Evolutionary conservation across 345 rosid species (phyloP), one percentile per base, ranked within the genome.

Genomic region (Kandelia obovata): DNA sequence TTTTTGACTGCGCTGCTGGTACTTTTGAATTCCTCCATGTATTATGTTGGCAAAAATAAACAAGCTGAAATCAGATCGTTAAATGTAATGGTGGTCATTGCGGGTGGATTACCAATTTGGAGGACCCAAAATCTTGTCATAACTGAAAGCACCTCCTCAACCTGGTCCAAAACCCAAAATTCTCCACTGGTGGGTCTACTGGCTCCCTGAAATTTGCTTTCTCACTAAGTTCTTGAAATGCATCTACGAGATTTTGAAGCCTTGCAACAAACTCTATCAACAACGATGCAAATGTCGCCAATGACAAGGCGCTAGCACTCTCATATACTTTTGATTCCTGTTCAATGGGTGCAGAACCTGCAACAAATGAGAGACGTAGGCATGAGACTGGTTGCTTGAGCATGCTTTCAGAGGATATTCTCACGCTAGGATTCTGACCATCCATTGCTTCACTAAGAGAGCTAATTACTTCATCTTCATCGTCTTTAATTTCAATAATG

Each of bases 181-280:
- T 19, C 71, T 0, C 46, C 46, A 62, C 70, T 0, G 72, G 70
- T 25, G 55, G 73, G 67, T 78, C 82, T 49, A 63, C 75, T 1
- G 91, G 88, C 37, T 91, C 97, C 69, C 80, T 89, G 52, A 87
- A 94, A 8, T 83, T 83, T 3, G 96, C 98, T 65, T 75, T 83
- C 71, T 73, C 64, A 61, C 98, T 87, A 68, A 91, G 70, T 65
- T 88, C 97, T 65, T 85, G 70, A 58, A 94, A 94, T 0, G 89
- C 49, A 27, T 88, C 80, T 0, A 89, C 97, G 19, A 94, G 79
- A 37, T 89, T 84, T 66, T 91, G 86, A 63, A 91, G 82, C 84
- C 97, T 80, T 47, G 98, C 97, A 7, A 93, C 96, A 39, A 91
- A 91, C 73, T 93, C 98, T 21, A 93, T 89, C 70, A 93, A 75